Conservation (phyloP, 2,329 filamentous ascomycete genomes). For the Diaporthe ampelina region DNA sequence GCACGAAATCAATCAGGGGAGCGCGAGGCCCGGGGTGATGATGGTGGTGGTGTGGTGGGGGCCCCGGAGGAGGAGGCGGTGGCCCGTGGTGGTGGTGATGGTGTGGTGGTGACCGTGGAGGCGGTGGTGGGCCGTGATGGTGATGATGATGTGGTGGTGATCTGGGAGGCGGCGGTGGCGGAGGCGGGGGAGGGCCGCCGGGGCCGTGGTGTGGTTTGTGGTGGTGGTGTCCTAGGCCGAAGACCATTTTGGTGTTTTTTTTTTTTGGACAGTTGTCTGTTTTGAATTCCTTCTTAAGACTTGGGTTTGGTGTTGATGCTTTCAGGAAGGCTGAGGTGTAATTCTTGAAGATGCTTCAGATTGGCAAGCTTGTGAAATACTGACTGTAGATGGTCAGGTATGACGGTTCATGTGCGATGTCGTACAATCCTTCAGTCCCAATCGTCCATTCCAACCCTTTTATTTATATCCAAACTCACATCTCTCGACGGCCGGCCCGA, state of each 20-base stretch:
- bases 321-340: not conserved
- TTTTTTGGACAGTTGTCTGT: no score
- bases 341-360: not conserved
- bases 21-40: not conserved
- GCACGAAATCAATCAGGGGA: not conserved
- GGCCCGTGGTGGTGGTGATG: conserved; percentile 9
- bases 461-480: not conserved
- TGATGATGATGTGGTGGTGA: not conserved
- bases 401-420: not conserved
- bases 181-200: not conserved
- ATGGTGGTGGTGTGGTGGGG: conserved; percentile 1
- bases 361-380: not conserved
- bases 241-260: conserved; percentile 8
- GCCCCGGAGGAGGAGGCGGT: not conserved
- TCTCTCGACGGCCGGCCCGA: conserved; percentile 3
- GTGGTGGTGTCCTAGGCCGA: conserved; percentile 30
- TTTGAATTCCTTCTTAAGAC: no score
- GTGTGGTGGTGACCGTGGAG: not conserved
- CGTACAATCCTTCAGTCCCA: not conserved
- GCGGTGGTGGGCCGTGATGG: not conserved
- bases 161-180: not conserved
- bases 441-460: not conserved
- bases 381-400: not conserved
- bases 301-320: not conserved
- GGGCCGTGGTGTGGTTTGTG: conserved; percentile 6